Evolutionary conservation across 2,329 filamentous ascomycete genomes (phyloP), one percentile per base, ranked within the genome.

Genomic region (Mycogone perniciosa): DNA sequence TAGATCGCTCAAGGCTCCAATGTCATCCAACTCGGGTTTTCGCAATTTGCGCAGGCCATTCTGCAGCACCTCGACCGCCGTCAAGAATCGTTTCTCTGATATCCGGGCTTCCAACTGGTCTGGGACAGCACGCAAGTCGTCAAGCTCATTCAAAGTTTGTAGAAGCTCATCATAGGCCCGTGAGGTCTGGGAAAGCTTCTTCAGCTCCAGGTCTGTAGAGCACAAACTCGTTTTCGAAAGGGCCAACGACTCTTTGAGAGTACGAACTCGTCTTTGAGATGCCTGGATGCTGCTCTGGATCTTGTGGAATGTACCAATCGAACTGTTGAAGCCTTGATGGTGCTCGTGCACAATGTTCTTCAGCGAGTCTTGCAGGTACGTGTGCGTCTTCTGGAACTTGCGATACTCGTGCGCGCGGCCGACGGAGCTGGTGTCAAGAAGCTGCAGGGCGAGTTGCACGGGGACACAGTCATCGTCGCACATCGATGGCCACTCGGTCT

Each of bases 271-370:
- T 62, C 84, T 84, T 69, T 99, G 93, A 11, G 90, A 96, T 46
- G 82, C 77, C 61, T 92, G 88, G 57, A 99, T 93, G 69, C 89
- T 96, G 47, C 85, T 83, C 68, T 99, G 93, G 55, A 99, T 99
- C 70, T 95, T 96, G 75, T 99, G 95, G 65, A 97, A 99, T 20
- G 92, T 97, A 67, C 92, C 93, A 56, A 99, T 97, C 46, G 92
- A 96, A 68, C 89, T 96, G 71, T 97, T 99, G 78, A 99, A 99
- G 43, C 93, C 95, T 68, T 99, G 93, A 64, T 99, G 92, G 65
- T 99, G 92, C 71, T 99, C 92, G 67, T 99, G 96, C 29, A 99
- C 93, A 60, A 99, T 96, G 33, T 85, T 84, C 69, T 96, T 96
- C 51, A 99, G 76, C 7, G 92, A 91, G 60, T 86, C 86, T 65